Evolutionary conservation across 306 rosid species (phyloP), one percentile per base, ranked within the genome.

Genomic region (Rosa persica): DNA sequence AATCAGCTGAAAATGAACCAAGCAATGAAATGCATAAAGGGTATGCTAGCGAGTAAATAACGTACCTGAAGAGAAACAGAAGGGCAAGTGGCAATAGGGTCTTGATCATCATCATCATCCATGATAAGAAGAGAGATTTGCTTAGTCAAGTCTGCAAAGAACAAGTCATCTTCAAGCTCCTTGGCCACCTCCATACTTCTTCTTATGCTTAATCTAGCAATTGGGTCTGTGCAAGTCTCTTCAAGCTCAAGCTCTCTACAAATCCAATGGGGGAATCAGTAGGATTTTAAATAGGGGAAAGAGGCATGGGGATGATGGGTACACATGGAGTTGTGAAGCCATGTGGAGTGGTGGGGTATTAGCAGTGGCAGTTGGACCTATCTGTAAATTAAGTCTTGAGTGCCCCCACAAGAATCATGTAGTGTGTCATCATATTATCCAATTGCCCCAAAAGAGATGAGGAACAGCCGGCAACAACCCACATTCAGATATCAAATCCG

Each of bases 101-200:
- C 78, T 1, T 91, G 89, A 23, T 91, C 97, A 51, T 93, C 94
- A 51, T 93, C 94, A 58, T 91, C 98, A 46, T 93, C 97, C 98
- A 91, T 87, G 75, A 93, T 92, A 5, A 91, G 84, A 57, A 89
- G 92, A 70, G 92, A 88, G 47, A 93, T 87, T 74, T 93, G 98
- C 81, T 85, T 91, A 86, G 88, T 93, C 61, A 93, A 81, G 85
- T 93, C 97, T 52, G 92, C 93, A 87, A 86, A 93, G 85, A 83
- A 81, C 68, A 81, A 79, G 81, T 93, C 97, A 85, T 91, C 93
- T 81, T 91, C 94, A 15, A 86, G 76, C 55, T 91, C 93, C 62
- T 82, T 72, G n/a, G 83, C 70, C 52, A 83, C 75, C 71, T 89
- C 96, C 96, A 89, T 85, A 13, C 17, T 23, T 12, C 9, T 23